phyloP scores from a whole-genome alignment of 2,329 filamentous ascomycete species.

The Blastomyces percursus region DNA sequence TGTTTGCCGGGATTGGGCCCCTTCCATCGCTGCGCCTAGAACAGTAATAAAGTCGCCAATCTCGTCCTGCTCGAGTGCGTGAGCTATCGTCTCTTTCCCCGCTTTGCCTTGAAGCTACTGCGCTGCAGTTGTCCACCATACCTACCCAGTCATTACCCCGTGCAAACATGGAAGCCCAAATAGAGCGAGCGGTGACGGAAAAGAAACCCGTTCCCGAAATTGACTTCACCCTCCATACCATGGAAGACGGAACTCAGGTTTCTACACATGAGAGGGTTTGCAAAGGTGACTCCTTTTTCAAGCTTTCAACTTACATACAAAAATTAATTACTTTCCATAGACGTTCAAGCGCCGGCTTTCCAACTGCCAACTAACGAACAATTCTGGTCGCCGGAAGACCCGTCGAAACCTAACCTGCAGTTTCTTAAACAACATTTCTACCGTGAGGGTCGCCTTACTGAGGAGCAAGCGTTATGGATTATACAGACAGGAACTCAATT shows the following conservation, averaged over 20 bases:
- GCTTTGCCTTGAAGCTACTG: not conserved
- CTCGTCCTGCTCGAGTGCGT: not conserved
- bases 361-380: conserved; percentile 84
- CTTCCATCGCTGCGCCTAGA: not conserved
- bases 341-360: conserved; percentile 95
- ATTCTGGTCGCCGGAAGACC: conserved; percentile 81
- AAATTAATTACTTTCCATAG: conserved; percentile 38
- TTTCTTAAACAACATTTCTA: conserved; percentile 99
- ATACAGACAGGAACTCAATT: conserved; percentile 79
- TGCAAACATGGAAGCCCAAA: conserved; percentile 31
- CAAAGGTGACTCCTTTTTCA: conserved; percentile 59
- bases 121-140: not conserved
- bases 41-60: not conserved
- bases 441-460: conserved; percentile 88
- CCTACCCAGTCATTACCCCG: not conserved
- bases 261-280: conserved; percentile 92
- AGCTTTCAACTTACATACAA: not conserved
- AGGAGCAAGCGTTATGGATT: conserved; percentile 96
- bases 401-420: conserved; percentile 76
- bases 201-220: conserved; percentile 97
- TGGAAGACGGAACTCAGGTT: conserved; percentile 95
- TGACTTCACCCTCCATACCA: conserved; percentile 94
- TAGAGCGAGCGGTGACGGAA: conserved; percentile 84
- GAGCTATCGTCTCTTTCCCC: not conserved
- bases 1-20: not conserved